Percentiles rank a stretch among this genome's conserved stretches.
phyloP scores from a whole-genome alignment of 306 rosid species.

The Abrus precatorius region DNA sequence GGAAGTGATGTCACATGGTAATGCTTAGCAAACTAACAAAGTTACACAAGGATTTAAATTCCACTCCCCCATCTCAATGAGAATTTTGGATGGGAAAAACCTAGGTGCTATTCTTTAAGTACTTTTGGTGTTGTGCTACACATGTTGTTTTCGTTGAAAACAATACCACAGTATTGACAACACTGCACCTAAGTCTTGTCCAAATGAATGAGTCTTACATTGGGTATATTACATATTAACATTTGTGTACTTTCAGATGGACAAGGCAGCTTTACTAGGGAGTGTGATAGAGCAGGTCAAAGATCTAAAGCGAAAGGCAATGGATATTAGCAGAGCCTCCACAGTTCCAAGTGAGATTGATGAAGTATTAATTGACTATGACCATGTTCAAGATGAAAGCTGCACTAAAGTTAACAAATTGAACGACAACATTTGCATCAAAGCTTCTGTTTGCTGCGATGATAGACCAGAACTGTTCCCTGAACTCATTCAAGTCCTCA shows the following conservation, averaged over 20 bases:
- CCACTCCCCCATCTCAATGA: not conserved
- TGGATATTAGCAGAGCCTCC: conserved; percentile 64
- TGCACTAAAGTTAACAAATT: conserved; percentile 35
- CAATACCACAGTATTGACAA: no score
- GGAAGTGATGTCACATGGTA: conserved; percentile 4
- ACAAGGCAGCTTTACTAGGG: conserved; percentile 94
- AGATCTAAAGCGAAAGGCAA: conserved; percentile 89
- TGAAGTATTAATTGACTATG: conserved; percentile 75
- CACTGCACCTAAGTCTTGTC: no score
- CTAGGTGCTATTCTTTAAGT: no score
- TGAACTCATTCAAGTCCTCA: conserved; percentile 83
- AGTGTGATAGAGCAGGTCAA: conserved; percentile 91
- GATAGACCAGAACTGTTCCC: conserved; percentile 88
- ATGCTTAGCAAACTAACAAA: conserved; percentile 9
- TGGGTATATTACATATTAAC: not conserved
- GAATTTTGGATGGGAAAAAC: not conserved
- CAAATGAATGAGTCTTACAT: no score
- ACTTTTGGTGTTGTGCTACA: no score
- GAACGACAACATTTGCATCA: conserved; percentile 56
- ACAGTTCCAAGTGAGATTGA: conserved; percentile 86
- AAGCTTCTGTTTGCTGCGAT: conserved; percentile 91
- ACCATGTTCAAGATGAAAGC: conserved; percentile 50
- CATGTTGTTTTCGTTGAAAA: no score
- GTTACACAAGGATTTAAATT: not conserved
- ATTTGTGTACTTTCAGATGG: conserved; percentile 72